A percentile compares a stretch with the other conserved stretches of the same genome.
These are phyloP conservation scores for Termitomyces sp. DNA, from an alignment of 768 basidiomycete species.

Conservation along the genomic window DNA sequence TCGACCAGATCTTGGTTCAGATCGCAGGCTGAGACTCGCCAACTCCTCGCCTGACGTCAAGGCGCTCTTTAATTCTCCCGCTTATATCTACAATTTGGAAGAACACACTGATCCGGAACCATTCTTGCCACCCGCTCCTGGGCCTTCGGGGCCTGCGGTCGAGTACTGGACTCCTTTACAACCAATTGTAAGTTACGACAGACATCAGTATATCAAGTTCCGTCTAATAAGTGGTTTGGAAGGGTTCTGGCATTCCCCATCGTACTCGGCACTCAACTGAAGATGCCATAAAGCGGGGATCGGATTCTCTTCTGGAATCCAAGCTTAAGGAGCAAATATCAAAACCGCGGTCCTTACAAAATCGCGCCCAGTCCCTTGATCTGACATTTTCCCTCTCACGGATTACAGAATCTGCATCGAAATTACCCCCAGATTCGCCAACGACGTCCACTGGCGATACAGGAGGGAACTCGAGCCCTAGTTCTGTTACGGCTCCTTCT, in stretches of 20 bases:
- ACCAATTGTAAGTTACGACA: conserved; percentile 58
- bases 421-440: conserved; percentile 71
- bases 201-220: conserved; percentile 8
- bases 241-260: conserved; percentile 70
- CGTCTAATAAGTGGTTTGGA: not conserved
- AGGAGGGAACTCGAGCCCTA: conserved; percentile 77
- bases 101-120: conserved; percentile 66
- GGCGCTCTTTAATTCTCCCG: conserved; percentile 86
- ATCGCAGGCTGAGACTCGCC: conserved; percentile 76
- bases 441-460: conserved; percentile 76
- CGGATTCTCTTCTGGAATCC: conserved; percentile 80
- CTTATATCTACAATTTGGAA: conserved; percentile 80
- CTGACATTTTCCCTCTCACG: conserved; percentile 82
- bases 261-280: conserved; percentile 65
- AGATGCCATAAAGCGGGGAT: conserved; percentile 77
- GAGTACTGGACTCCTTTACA: conserved; percentile 80
- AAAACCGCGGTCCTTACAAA: conserved; percentile 80
- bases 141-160: conserved; percentile 34
- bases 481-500: conserved; percentile 71
- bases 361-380: conserved; percentile 89
- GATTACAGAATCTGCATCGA: conserved; percentile 66
- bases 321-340: conserved; percentile 76
- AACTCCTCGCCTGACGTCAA: conserved; percentile 95
- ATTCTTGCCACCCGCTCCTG: conserved; percentile 47
- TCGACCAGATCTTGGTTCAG: conserved; percentile 68